These are phyloP conservation scores for Rhynchospora pubera DNA, from an alignment of 176 grass and related monocot genomes.

Conservation along the genomic window DNA sequence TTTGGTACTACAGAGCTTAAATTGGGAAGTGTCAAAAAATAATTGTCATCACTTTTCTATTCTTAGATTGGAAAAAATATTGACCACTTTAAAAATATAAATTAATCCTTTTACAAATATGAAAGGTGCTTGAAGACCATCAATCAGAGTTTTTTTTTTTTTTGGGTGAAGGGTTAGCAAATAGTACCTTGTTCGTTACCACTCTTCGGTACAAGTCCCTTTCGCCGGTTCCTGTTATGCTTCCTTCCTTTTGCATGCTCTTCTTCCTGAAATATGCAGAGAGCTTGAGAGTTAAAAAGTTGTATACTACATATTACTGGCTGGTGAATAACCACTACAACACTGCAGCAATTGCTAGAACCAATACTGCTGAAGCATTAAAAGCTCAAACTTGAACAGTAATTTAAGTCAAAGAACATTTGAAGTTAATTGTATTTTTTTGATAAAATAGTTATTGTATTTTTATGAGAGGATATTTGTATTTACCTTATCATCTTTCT, in stretches of 20 bases:
- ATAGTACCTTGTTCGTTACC: conserved; percentile 39
- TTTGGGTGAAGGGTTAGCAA: too few species aligned
- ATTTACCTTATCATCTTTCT: conserved; percentile 22
- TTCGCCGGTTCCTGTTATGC: conserved; percentile 36
- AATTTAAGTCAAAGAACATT: not conserved
- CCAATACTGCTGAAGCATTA: not conserved
- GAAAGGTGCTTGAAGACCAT: too few species aligned
- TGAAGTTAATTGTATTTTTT: not conserved
- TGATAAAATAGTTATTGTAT: not conserved
- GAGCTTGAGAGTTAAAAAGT: not conserved
- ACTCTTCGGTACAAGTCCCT: conserved; percentile 43
- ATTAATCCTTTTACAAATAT: too few species aligned
- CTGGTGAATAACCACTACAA: not conserved
- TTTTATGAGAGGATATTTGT: not conserved
- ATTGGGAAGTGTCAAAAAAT: too few species aligned
- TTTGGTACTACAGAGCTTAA: too few species aligned
- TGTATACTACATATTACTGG: not conserved
- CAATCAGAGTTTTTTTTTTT: too few species aligned
- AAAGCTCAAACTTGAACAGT: not conserved
- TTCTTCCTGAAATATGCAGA: conserved; percentile 6
- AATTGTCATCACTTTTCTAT: too few species aligned
- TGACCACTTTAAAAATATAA: too few species aligned
- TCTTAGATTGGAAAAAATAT: too few species aligned
- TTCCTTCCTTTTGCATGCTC: conserved; percentile 42
- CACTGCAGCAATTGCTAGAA: not conserved